These are phyloP conservation scores for Wickerhamiella spandovensis DNA, from an alignment of 805 yeast species.

Conservation along the genomic window DNA sequence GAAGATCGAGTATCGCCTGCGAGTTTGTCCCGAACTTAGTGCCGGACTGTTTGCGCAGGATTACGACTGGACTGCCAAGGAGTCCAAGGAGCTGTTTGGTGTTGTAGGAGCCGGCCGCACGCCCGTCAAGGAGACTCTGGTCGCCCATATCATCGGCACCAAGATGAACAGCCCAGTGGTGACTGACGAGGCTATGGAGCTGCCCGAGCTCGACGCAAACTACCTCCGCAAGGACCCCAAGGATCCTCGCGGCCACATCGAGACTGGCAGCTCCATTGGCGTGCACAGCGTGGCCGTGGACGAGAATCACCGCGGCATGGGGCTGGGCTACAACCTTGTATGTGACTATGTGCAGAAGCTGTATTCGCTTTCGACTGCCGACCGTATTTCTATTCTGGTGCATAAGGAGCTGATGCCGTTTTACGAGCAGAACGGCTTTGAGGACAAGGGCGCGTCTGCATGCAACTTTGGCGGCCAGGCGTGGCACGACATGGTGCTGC, in stretches of 20 bases:
- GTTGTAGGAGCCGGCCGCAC: slow-evolving; percentile 21
- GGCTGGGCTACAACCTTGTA: slow-evolving; percentile 67
- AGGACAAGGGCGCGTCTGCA: slow-evolving; percentile 49
- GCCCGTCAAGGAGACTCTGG: slow-evolving; percentile 39
- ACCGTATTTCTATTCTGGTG: slow-evolving; percentile 58
- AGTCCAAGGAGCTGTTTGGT: slow-evolving; percentile 16
- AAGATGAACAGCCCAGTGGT: slow-evolving; percentile 39
- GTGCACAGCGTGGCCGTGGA: slow-evolving; percentile 71
- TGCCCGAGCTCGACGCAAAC: slow-evolving; percentile 32
- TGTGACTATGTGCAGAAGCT: slow-evolving; percentile 86
- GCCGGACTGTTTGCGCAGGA: slow-evolving; percentile 60
- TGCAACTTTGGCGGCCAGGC: slow-evolving; percentile 43
- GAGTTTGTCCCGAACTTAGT: slow-evolving; percentile 78
- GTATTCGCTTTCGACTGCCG: slow-evolving; percentile 76
- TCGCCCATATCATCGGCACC: slow-evolving; percentile 74
- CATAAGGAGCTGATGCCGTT: slow-evolving; percentile 58
- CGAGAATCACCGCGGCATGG: slow-evolving; percentile 66
- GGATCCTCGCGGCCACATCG: slow-evolving; percentile 49
- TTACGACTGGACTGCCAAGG: slow-evolving; percentile 19
- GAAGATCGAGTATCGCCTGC: slow-evolving; percentile 53
- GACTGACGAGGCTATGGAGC: slow-evolving; percentile 45
- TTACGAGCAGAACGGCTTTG: slow-evolving; percentile 72
- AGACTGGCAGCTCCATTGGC: slow-evolving; percentile 59
- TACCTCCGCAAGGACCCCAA: slow-evolving; percentile 17
- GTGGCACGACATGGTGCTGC: slow-evolving; percentile 32